These are phyloP conservation scores for Biscutella laevigata DNA, from an alignment of 441 rosid species.

Conservation along the genomic window DNA sequence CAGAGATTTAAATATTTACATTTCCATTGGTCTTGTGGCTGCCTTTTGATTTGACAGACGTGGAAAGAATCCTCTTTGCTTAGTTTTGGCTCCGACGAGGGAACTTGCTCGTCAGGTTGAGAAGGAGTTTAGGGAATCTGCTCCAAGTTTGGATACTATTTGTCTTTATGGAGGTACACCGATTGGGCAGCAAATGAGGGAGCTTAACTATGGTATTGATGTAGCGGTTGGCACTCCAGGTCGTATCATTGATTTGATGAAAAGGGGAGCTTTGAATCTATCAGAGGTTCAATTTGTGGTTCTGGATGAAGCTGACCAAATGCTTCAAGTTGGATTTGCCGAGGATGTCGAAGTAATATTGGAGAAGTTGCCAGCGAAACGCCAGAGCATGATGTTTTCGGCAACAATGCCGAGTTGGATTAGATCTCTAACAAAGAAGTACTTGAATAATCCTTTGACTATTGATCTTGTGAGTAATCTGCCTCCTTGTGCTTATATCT, in stretches of 20 bases:
- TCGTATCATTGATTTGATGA: slow-evolving; percentile 81
- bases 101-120: slow-evolving; percentile 95
- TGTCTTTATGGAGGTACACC: slow-evolving; percentile 96
- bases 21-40: background rate
- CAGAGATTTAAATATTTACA: background rate
- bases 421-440: slow-evolving; percentile 57
- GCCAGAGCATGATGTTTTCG: slow-evolving; percentile 94
- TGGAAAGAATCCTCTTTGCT: slow-evolving; percentile 80
- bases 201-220: slow-evolving; percentile 79
- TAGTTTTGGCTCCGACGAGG: slow-evolving; percentile 92
- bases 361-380: slow-evolving; percentile 54
- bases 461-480: slow-evolving; percentile 77
- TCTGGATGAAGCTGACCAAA: slow-evolving; percentile 98
- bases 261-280: slow-evolving; percentile 69
- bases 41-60: slow-evolving; percentile 35
- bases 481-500: background rate
- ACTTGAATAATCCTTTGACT: slow-evolving; percentile 66
- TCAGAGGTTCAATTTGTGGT: slow-evolving; percentile 76
- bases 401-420: slow-evolving; percentile 98
- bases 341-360: slow-evolving; percentile 84
- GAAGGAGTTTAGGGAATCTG: slow-evolving; percentile 79
- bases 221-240: slow-evolving; percentile 95
- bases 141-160: slow-evolving; percentile 64
- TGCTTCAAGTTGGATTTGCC: slow-evolving; percentile 93
- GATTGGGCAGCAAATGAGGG: slow-evolving; percentile 56